These are phyloP conservation scores for Penicillium turbatum DNA, from an alignment of 495 filamentous ascomycete genomes.

Conservation along the genomic window DNA sequence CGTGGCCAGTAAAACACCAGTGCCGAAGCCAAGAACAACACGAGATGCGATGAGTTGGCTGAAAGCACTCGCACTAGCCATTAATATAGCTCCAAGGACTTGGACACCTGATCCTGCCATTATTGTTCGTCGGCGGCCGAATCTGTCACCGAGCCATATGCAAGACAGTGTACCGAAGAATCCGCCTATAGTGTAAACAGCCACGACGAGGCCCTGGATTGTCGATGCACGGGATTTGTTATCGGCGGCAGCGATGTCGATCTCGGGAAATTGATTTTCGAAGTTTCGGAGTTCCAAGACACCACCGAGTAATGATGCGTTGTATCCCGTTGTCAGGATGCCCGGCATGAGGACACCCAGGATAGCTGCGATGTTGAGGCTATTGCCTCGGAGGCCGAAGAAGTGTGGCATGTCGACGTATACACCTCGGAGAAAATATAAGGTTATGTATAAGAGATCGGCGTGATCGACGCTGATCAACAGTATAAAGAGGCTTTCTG, in stretches of 20 bases:
- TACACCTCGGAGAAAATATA: constrained; percentile 4
- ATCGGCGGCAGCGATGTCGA: constrained; percentile 13
- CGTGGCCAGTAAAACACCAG: constrained; percentile 56
- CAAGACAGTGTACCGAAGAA: constrained; percentile 52
- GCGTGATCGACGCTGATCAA: constrained; percentile 14
- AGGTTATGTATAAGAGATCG: constrained; percentile 10
- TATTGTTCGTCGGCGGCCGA: constrained; percentile 55
- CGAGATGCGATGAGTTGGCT: constrained; percentile 55
- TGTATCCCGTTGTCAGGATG: constrained; percentile 24
- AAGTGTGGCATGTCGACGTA: constrained; percentile 15
- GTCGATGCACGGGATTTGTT: constrained; percentile 14
- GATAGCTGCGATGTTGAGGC: constrained; percentile 23
- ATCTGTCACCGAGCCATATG: constrained; percentile 50
- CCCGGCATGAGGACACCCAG: constrained; percentile 27
- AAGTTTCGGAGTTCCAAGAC: constrained; percentile 20
- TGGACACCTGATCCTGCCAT: constrained; percentile 51
- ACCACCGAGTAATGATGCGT: constrained; percentile 22
- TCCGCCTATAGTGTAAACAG: constrained; percentile 56
- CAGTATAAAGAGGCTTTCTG: not conserved
- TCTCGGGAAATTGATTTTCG: constrained; percentile 19
- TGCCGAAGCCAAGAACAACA: constrained; percentile 51
- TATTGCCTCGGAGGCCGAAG: constrained; percentile 26
- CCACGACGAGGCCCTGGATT: constrained; percentile 42
- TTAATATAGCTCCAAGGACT: constrained; percentile 53
- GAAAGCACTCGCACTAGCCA: constrained; percentile 47